phyloP scores from a whole-genome alignment of 73 alveolate genomes.

The Tetrahymena malaccensis region DNA sequence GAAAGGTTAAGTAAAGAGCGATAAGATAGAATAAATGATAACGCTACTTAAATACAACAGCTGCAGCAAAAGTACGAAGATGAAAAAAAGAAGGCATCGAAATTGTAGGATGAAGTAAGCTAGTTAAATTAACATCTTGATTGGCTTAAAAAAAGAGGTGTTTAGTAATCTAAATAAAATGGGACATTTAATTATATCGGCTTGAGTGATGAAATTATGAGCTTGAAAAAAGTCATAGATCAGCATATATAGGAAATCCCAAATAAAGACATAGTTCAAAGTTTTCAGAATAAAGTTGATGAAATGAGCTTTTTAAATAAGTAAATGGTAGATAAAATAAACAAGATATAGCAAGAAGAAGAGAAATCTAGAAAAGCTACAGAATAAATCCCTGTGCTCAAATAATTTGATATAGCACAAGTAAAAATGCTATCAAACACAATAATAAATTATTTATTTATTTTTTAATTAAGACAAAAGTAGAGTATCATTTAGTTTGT shows the following conservation, averaged over 20 bases:
- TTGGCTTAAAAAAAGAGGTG: background rate
- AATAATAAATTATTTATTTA: background rate
- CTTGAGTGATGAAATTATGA: background rate
- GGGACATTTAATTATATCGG: background rate
- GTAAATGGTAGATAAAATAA: background rate
- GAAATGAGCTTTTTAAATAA: background rate
- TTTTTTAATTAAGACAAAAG: background rate
- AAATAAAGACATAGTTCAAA: background rate
- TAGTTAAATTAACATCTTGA: background rate
- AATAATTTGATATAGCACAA: background rate
- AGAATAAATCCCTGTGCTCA: background rate
- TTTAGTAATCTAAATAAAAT: background rate
- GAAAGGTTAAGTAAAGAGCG: background rate
- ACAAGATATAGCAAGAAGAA: background rate
- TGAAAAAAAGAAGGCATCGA: background rate
- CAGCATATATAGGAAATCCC: background rate
- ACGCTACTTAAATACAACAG: background rate
- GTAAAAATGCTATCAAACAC: background rate
- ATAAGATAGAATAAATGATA: background rate
- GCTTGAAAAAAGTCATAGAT: background rate
- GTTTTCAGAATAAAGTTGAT: background rate
- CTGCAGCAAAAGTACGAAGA: background rate
- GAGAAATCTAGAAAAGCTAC: background rate
- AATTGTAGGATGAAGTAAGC: background rate
- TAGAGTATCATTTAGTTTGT: background rate